Evolutionary conservation across 139 green algal genomes (phyloP), one percentile per base, ranked within the genome.

Genomic region (Mychonastes homosphaera): DNA sequence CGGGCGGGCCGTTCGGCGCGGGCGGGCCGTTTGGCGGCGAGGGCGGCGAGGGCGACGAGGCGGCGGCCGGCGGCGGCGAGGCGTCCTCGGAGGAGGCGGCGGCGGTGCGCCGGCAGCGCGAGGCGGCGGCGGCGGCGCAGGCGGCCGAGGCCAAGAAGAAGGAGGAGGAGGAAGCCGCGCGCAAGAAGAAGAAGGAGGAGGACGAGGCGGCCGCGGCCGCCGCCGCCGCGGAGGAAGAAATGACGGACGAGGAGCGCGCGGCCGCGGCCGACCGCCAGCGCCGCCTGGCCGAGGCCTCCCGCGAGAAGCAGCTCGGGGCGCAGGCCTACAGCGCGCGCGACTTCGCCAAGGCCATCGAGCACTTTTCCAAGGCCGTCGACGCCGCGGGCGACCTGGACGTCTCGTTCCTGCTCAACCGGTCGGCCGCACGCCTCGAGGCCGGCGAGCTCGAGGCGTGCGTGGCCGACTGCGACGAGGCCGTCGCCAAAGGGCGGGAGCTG

Each of bases 401-500:
- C 29, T 91, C 89, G 2, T 97, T 93, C 78, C 65, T 96, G 21
- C 96, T 87, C 45, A 99, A 99, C 82, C 78, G 80, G 77, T 81
- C 24, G 4, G 51, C 92, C 15, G 92, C 94, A 39, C 84, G 89
- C 63, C 87, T 95, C 40, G 92, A 99, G 78, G 86, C 81, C 75
- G 84, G 77, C 10, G 38, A 71, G 27, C 91, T 73, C 38, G 81
- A 94, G 0, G 56, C 62, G 24, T 90, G 74, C 73, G 85, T 95
- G 36, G 60, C 64, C 12, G 87, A 95, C 79, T 98, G 92, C 69
- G 85, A 96, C 39, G 58, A 64, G 26, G 84, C 85, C 12, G 79
- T 97, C 35, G 86, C 96, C 18, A 68, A 47, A 57, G 13, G 92
- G 81, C 74, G 81, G 0, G 84, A 92, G 72, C 44, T 92, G 50